These are phyloP conservation scores for Fusarium veterinarium DNA, from an alignment of 2,329 filamentous ascomycete genomes.

Conservation along the genomic window DNA sequence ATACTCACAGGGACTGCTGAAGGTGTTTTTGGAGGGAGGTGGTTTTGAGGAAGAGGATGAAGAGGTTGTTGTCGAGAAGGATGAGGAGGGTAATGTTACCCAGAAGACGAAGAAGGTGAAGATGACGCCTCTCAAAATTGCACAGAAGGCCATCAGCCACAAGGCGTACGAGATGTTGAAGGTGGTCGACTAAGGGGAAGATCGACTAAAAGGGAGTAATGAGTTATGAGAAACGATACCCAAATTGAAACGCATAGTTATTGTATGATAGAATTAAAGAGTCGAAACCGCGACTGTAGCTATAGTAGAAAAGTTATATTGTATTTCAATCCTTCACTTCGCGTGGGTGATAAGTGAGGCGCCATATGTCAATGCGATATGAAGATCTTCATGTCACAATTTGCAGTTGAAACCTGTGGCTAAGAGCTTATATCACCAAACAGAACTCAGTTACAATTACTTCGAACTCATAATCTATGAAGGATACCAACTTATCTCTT, in stretches of 20 bases:
- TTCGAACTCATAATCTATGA: accelerated
- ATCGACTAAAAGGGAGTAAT: neutral
- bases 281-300: neutral
- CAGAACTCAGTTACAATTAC: neutral
- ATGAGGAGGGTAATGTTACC: conserved; percentile 32
- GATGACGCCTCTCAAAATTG: conserved; percentile 56
- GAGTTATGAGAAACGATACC: conserved; percentile 38
- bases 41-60: conserved; percentile 57
- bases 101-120: conserved; percentile 50
- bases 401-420: neutral
- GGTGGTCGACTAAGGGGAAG: conserved; percentile 60
- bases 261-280: neutral
- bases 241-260: neutral
- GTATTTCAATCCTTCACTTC: accelerated
- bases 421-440: accelerated
- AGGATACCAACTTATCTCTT: accelerated
- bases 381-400: neutral
- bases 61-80: conserved; percentile 50
- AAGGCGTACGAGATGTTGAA: conserved; percentile 66
- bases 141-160: conserved; percentile 64
- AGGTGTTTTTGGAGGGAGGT: conserved; percentile 65
- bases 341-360: accelerated
- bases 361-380: neutral
- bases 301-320: too few relatives aligned
- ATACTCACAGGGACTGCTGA: conserved; percentile 68